Conservation (phyloP, 1,284 basidiomycete species). For the Lentinula novae-zelandiae region DNA sequence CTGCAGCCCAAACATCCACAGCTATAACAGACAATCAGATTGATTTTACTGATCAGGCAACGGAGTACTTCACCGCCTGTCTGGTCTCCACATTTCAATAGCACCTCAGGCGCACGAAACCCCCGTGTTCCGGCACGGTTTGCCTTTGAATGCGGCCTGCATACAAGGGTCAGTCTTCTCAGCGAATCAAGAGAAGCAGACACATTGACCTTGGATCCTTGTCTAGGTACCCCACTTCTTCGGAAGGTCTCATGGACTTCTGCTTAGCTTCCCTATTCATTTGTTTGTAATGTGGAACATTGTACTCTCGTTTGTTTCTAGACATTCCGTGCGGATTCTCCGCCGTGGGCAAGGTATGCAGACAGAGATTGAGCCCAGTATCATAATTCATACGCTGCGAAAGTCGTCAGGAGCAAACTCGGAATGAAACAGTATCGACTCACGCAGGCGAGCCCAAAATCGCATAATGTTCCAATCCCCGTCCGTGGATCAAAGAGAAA, state of each 20-base stretch:
- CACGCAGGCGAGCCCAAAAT: conserved; percentile 94
- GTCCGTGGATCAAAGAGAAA: conserved; percentile 91
- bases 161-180: background rate
- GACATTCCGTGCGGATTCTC: conserved; percentile 65
- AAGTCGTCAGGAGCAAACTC: background rate
- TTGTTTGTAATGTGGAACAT: conserved; percentile 41
- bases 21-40: conserved; percentile 43
- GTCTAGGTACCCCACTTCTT: conserved; percentile 71
- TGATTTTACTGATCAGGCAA: conserved; percentile 3
- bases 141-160: conserved; percentile 83
- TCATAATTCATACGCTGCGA: conserved; percentile 55
- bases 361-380: conserved; percentile 53
- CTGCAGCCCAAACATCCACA: conserved; percentile 95
- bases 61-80: conserved; percentile 66
- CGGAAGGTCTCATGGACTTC: conserved; percentile 51
- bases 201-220: conserved; percentile 56
- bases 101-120: conserved; percentile 95
- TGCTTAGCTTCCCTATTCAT: conserved; percentile 62
- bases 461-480: conserved; percentile 85
- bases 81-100: conserved; percentile 94
- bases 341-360: conserved; percentile 65
- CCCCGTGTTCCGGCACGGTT: conserved; percentile 97
- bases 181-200: background rate
- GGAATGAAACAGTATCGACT: conserved; percentile 23
- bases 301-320: conserved; percentile 34